phyloP scores from a whole-genome alignment of 768 basidiomycete genomes.

The Russula ochroleuca region DNA sequence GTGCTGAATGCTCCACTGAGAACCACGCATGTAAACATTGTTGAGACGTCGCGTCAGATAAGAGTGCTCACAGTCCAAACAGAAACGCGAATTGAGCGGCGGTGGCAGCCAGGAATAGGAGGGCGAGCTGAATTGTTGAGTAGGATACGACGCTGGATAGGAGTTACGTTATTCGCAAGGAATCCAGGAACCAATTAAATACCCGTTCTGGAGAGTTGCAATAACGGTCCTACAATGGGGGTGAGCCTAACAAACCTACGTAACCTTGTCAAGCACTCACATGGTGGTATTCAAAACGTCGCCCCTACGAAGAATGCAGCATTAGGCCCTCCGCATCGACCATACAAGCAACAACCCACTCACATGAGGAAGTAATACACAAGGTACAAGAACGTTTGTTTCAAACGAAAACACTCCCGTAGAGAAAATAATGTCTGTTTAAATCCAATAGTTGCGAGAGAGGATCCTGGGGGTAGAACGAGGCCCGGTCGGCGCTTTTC shows the following conservation, averaged over 20 bases:
- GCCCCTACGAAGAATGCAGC: slow-evolving; percentile 43
- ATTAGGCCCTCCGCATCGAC: not conserved
- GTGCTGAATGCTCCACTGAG: slow-evolving; percentile 51
- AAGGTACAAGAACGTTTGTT: slow-evolving; percentile 70
- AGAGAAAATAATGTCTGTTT: slow-evolving; percentile 61
- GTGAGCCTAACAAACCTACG: slow-evolving; percentile 7
- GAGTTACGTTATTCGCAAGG: not conserved
- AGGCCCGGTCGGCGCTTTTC: slow-evolving; percentile 67
- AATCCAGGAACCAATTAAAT: not conserved
- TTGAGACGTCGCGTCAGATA: not conserved
- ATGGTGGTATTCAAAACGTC: slow-evolving; percentile 73
- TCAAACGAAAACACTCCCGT: slow-evolving; percentile 59
- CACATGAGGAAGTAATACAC: slow-evolving; percentile 75
- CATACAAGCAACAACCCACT: slow-evolving; percentile 37
- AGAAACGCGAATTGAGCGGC: slow-evolving; percentile 61
- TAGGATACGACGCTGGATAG: slow-evolving; percentile 57
- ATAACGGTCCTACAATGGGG: slow-evolving; percentile 53
- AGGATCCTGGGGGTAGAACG: slow-evolving; percentile 51
- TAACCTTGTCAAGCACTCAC: slow-evolving; percentile 37
- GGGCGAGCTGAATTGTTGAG: slow-evolving; percentile 63
- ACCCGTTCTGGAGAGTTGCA: slow-evolving; percentile 62
- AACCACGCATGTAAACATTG: not conserved
- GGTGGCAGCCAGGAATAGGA: slow-evolving; percentile 63
- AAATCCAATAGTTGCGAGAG: slow-evolving; percentile 59
- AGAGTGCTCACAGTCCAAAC: slow-evolving; percentile 28